These are phyloP conservation scores for Sphagnum fallax DNA, from an alignment of 228 moss, liverwort and hornwort species.

Conservation along the genomic window DNA sequence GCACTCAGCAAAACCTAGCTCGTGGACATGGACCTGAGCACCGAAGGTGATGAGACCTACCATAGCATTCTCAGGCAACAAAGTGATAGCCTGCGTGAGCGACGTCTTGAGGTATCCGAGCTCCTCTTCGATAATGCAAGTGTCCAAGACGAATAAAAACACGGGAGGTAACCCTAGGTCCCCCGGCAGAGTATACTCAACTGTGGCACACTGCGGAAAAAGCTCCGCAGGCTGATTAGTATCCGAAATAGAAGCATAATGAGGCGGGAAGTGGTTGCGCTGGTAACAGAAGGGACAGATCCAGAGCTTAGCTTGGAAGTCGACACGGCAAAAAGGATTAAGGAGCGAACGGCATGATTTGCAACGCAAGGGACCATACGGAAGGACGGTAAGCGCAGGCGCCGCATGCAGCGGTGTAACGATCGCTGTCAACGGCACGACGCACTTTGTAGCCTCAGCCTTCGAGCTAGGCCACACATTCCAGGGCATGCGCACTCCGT, in stretches of 20 bases:
- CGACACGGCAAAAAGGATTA: conserved; percentile 93
- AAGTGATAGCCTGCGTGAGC: conserved; percentile 75
- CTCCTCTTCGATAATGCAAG: conserved; percentile 94
- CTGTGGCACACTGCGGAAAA: conserved; percentile 73
- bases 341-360: conserved; percentile 83
- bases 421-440: conserved; percentile 74
- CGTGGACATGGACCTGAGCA: conserved; percentile 91
- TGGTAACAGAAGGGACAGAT: conserved; percentile 99
- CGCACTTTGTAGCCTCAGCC: conserved; percentile 85
- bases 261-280: conserved; percentile 86
- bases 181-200: conserved; percentile 83
- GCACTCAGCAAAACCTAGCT: conserved; percentile 96
- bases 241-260: conserved; percentile 81
- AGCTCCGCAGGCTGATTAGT: conserved; percentile 87
- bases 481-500: conserved; percentile 95
- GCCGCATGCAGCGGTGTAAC: conserved; percentile 78
- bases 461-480: conserved; percentile 90
- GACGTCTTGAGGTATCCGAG: conserved; percentile 73
- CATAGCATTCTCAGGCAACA: conserved; percentile 90
- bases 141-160: conserved; percentile 88
- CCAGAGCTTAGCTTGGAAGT: conserved; percentile 96
- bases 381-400: conserved; percentile 42
- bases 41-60: conserved; percentile 90
- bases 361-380: conserved; percentile 80
- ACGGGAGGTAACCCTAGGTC: conserved; percentile 79